A percentile compares a stretch with the other conserved stretches of the same genome.
These are phyloP conservation scores for Penicillium alfredii DNA, from an alignment of 495 filamentous ascomycete genomes.

Conservation along the genomic window DNA sequence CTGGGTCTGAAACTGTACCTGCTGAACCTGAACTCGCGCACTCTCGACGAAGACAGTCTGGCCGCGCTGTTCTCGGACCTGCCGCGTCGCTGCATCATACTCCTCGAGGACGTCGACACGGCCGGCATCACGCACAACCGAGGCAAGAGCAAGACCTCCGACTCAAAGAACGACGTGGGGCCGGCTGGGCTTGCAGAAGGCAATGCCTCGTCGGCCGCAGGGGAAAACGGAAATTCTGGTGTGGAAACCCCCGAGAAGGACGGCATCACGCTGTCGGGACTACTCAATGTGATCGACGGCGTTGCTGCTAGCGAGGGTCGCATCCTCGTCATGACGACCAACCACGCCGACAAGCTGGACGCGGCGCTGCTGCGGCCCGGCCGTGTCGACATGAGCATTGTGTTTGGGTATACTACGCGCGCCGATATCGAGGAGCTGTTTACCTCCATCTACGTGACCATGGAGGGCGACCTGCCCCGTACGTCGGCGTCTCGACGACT, in stretches of 20 bases:
- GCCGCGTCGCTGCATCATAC: slow-evolving; percentile 39
- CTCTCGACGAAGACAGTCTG: slow-evolving; percentile 59
- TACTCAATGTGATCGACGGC: slow-evolving; percentile 77
- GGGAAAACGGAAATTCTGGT: background rate
- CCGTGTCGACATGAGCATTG: slow-evolving; percentile 68
- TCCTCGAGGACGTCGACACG: slow-evolving; percentile 46
- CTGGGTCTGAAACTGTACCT: slow-evolving; percentile 43
- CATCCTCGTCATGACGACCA: slow-evolving; percentile 81
- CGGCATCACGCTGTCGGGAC: slow-evolving; percentile 58
- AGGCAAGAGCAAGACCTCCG: slow-evolving; percentile 2
- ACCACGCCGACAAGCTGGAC: slow-evolving; percentile 70
- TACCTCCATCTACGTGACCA: slow-evolving; percentile 57
- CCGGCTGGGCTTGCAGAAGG: background rate
- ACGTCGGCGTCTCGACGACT: background rate
- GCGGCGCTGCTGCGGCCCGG: slow-evolving; percentile 70
- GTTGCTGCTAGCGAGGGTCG: slow-evolving; percentile 72
- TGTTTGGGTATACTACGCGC: slow-evolving; percentile 59
- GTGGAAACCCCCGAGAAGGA: slow-evolving; percentile 13
- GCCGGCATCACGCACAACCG: slow-evolving; percentile 53
- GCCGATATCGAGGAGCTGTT: slow-evolving; percentile 64
- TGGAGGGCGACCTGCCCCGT: slow-evolving; percentile 21
- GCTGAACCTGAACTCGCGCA: slow-evolving; percentile 39
- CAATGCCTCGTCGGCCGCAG: background rate
- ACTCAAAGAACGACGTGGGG: background rate
- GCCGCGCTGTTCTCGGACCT: slow-evolving; percentile 59